Evolutionary conservation across 2,329 filamentous ascomycete genomes (phyloP), one percentile per base, ranked within the genome.

Genomic region (Mariannaea elegans): DNA sequence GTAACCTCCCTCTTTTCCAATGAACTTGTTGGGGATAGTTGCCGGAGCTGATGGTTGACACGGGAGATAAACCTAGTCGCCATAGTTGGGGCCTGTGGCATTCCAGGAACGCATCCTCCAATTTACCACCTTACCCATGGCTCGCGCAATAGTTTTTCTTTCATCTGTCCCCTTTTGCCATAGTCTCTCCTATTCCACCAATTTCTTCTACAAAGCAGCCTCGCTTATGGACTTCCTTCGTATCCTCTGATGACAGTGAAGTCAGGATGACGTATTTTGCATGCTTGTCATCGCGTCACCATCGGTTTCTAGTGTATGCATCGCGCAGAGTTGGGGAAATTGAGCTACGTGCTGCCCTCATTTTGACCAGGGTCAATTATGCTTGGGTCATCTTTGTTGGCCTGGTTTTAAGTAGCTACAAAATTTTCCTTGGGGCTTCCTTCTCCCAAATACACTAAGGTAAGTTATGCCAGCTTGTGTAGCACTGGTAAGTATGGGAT

Each of bases 261-360:
- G 56, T 39, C 14, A 16, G 13, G 23, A 68, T 68, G 66, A 68
- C 66, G 66, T 68, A 65, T 44, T 32, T 38, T 62, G 54, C 60
- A 59, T 52, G 59, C 52, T 41, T 49, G 16, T 18, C 46, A 21
- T 60, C 51, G 49, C 52, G 31, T 50, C 51, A 34, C 32, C 56
- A 67, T 67, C 65, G 65, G 49, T 16, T 45, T 65, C 51, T 57
- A 59, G 65, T 65, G 65, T 65, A 59, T 18, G 54, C 57, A 67
- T 67, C 64, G 64, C 51, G 10, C 38, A 53, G 8, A 59, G 57
- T 52, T 58, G 42, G 44, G 46, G 48, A 56, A 49, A 57, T 56
- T 63, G 59, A 57, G 52, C 47, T 44, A 53, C 38, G 65, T 41
- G 19, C 7, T 21, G 38, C n/a, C 18, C 38, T 38, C 18, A 16